Evolutionary conservation across 2,329 filamentous ascomycete species (phyloP).

Genomic region (Aspergillus versicolor): DNA sequence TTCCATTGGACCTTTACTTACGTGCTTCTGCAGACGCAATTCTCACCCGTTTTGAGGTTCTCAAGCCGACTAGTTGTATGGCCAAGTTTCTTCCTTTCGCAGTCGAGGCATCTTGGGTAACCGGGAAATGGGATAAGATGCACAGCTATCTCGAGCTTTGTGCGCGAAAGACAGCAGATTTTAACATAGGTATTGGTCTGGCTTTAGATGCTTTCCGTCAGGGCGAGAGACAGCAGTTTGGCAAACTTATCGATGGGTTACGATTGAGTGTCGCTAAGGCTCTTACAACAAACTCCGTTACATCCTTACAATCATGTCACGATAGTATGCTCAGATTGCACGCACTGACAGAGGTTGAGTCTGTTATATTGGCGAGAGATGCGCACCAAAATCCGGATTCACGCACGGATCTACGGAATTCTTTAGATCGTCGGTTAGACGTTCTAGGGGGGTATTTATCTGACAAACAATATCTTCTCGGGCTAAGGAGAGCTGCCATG

Average conservation of each 20-base stretch:
- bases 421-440: constrained; percentile 75
- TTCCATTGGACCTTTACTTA: background rate
- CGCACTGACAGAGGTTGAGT: constrained; percentile 81
- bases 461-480: constrained; percentile 91
- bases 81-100: constrained; percentile 76
- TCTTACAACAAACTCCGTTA: constrained; percentile 73
- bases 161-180: constrained; percentile 55
- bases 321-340: constrained; percentile 84
- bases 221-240: constrained; percentile 54
- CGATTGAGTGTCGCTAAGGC: constrained; percentile 69
- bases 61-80: constrained; percentile 55
- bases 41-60: constrained; percentile 80
- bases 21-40: constrained; percentile 63
- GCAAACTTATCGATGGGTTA: constrained; percentile 60
- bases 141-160: constrained; percentile 60
- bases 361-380: constrained; percentile 58
- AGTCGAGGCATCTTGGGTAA: constrained; percentile 89
- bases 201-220: constrained; percentile 62
- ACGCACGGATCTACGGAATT: constrained; percentile 45
- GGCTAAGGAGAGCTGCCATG: constrained; percentile 84
- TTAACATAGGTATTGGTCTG: constrained; percentile 77
- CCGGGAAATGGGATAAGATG: constrained; percentile 75
- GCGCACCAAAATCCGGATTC: constrained; percentile 8
- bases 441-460: constrained; percentile 83
- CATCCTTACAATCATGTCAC: constrained; percentile 80